A percentile compares a stretch with the other conserved stretches of the same genome.
Conservation (phyloP, 768 basidiomycete genomes). For the Coprinopsis sp. region DNA sequence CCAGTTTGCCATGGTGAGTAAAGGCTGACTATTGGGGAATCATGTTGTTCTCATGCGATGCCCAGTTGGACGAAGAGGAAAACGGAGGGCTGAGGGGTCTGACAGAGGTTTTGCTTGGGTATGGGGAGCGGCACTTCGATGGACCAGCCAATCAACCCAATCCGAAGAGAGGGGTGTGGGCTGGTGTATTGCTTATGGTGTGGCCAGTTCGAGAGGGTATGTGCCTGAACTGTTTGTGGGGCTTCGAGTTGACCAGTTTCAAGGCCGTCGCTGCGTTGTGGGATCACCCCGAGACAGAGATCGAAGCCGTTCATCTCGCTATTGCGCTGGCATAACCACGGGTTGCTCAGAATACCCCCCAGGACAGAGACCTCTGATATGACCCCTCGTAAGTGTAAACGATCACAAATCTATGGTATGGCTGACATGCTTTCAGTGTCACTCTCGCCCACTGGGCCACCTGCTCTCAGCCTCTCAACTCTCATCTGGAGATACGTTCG, state of each 20-base stretch:
- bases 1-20: slow-evolving; percentile 77
- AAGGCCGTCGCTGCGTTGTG: slow-evolving; percentile 89
- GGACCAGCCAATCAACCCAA: slow-evolving; percentile 56
- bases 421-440: slow-evolving; percentile 44
- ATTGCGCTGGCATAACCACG: slow-evolving; percentile 92
- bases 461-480: slow-evolving; percentile 76
- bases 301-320: slow-evolving; percentile 92
- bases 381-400: slow-evolving; percentile 59
- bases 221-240: slow-evolving; percentile 17
- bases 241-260: background rate
- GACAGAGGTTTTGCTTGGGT: slow-evolving; percentile 69
- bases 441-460: slow-evolving; percentile 59
- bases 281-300: slow-evolving; percentile 80
- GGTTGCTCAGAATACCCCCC: slow-evolving; percentile 79
- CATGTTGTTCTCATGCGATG: background rate
- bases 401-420: background rate
- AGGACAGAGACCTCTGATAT: slow-evolving; percentile 80
- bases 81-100: slow-evolving; percentile 70
- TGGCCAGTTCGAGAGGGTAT: slow-evolving; percentile 89
- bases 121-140: slow-evolving; percentile 82
- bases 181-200: slow-evolving; percentile 82
- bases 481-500: slow-evolving; percentile 91
- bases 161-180: slow-evolving; percentile 67
- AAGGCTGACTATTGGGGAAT: background rate
- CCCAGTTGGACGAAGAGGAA: slow-evolving; percentile 76